Evolutionary conservation across 2,329 filamentous ascomycete genomes (phyloP).

Genomic region (Sclerotinia spermophila): DNA sequence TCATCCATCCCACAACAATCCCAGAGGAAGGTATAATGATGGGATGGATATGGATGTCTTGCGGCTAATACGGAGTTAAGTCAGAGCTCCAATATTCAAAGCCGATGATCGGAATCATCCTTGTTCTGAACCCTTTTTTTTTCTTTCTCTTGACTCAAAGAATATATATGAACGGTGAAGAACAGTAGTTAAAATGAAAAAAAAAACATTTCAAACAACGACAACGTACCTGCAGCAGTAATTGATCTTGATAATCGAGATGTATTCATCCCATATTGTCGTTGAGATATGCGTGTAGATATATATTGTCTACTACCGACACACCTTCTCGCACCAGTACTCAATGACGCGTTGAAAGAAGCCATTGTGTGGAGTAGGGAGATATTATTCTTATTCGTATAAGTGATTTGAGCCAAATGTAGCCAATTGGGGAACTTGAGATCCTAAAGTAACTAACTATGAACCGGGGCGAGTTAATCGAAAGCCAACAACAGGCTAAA

Average conservation of each 20-base stretch:
- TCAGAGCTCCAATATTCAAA: background rate
- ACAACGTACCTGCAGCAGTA: background rate
- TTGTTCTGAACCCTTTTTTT: background rate
- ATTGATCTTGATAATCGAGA: background rate
- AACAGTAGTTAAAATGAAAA: background rate
- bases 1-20: background rate
- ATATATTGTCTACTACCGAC: background rate
- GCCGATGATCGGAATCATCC: slow-evolving; percentile 4
- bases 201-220: background rate
- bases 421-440: background rate
- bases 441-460: background rate
- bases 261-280: background rate
- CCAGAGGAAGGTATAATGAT: background rate
- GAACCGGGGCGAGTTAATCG: background rate
- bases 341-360: slow-evolving; percentile 7
- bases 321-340: slow-evolving; percentile 5
- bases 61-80: background rate
- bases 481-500: background rate
- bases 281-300: background rate
- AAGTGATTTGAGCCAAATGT: background rate
- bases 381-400: background rate
- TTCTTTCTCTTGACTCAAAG: background rate
- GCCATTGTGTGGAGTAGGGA: slow-evolving; percentile 1
- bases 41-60: too few species aligned
- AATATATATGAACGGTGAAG: background rate